These are phyloP conservation scores for Nematodospora anomalae DNA, from an alignment of 1,139 yeast genomes.

Conservation along the genomic window DNA sequence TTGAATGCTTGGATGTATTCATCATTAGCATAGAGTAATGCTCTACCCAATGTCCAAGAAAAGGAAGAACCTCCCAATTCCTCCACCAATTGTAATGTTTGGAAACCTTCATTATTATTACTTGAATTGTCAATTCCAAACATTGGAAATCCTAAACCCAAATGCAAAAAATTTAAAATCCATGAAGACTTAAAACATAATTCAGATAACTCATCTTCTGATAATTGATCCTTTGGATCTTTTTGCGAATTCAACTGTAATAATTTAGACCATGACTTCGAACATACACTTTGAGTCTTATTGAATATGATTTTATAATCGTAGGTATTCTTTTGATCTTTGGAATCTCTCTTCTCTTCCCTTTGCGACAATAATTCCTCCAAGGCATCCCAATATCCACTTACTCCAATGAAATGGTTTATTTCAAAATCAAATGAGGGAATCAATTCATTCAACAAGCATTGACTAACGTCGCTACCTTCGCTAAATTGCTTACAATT, in stretches of 20 bases:
- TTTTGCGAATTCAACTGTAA: slow-evolving; percentile 35
- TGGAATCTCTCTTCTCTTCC: slow-evolving; percentile 10
- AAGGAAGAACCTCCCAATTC: slow-evolving; percentile 63
- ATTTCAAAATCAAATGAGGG: slow-evolving; percentile 71
- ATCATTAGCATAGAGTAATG: slow-evolving; percentile 59
- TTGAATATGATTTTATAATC: slow-evolving; percentile 42
- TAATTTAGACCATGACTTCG: slow-evolving; percentile 40
- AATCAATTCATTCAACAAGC: slow-evolving; percentile 52
- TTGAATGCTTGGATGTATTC: slow-evolving; percentile 43
- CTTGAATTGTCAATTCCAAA: slow-evolving; percentile 44
- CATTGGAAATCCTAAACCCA: slow-evolving; percentile 72
- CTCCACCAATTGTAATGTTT: slow-evolving; percentile 62
- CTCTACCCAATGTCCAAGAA: slow-evolving; percentile 85
- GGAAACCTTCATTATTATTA: slow-evolving; percentile 28
- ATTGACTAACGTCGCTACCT: slow-evolving; percentile 38
- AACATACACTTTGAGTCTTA: slow-evolving; percentile 49
- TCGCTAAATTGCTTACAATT: slow-evolving; percentile 35
- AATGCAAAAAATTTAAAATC: slow-evolving; percentile 67
- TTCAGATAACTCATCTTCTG: slow-evolving; percentile 42
- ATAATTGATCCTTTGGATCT: slow-evolving; percentile 27
- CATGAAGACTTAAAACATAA: slow-evolving; percentile 72
- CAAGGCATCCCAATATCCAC: slow-evolving; percentile 80
- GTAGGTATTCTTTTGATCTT: slow-evolving; percentile 21
- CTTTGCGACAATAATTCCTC: slow-evolving; percentile 43
- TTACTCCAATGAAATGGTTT: slow-evolving; percentile 73